Evolutionary conservation across 768 basidiomycete species (phyloP).

Genomic region (Amanita brunnescens): DNA sequence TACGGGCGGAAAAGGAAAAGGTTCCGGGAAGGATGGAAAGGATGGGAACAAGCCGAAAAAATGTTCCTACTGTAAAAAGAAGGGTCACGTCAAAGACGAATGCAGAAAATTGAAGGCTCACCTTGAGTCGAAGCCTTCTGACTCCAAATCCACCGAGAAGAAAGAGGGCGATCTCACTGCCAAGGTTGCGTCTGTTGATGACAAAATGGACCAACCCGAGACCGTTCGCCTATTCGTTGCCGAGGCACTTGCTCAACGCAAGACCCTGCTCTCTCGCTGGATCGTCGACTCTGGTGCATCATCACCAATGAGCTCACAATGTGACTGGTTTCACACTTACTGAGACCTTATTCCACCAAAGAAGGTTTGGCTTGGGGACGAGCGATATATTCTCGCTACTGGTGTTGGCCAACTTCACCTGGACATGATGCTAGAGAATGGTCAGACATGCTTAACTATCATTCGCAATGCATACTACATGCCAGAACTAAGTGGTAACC

Average conservation of each 20-base stretch:
- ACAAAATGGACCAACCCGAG: too few relatives aligned
- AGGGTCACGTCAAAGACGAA: slow-evolving; percentile 13
- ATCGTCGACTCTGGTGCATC: slow-evolving; percentile 11
- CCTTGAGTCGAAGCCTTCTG: too few relatives aligned
- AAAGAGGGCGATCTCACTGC: too few relatives aligned
- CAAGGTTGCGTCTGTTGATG: too few relatives aligned
- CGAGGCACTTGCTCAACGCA: too few relatives aligned
- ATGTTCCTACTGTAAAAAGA: slow-evolving; percentile 13
- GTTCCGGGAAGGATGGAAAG: background rate
- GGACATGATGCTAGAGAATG: background rate
- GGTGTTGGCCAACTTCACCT: background rate
- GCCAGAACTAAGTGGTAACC: slow-evolving; percentile 5
- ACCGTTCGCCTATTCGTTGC: too few relatives aligned
- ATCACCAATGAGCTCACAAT: slow-evolving; percentile 10
- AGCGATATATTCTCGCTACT: slow-evolving; percentile 9
- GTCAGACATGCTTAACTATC: slow-evolving; percentile 2
- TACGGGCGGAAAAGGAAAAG: too few relatives aligned
- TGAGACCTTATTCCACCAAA: background rate
- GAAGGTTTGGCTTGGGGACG: slow-evolving; percentile 12
- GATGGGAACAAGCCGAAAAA: slow-evolving; percentile 5
- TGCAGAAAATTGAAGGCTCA: slow-evolving; percentile 6
- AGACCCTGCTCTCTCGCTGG: slow-evolving; percentile 4
- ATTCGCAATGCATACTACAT: background rate
- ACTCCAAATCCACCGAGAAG: too few relatives aligned
- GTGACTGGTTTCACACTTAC: slow-evolving; percentile 8